Percentiles rank a stretch among this genome's conserved stretches.
phyloP scores from a whole-genome alignment of 257 asterid genomes.

The Plantago major region DNA sequence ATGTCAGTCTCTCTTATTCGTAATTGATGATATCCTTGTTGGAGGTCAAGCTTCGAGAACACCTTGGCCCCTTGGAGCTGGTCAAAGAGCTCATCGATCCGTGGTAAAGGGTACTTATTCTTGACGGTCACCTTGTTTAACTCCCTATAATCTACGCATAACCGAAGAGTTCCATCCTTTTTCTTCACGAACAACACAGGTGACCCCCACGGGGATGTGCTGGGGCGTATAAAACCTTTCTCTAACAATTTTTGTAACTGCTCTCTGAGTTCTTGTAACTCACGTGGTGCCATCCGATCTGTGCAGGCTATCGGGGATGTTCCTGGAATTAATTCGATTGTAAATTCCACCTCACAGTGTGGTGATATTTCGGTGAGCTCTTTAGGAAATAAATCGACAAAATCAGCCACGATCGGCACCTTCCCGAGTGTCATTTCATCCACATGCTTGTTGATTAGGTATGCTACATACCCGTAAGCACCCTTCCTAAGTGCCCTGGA shows the following conservation, averaged over 20 bases:
- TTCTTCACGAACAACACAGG: no score
- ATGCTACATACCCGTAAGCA: no score
- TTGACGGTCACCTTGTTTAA: neutral
- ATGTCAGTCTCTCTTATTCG: neutral
- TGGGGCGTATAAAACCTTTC: neutral
- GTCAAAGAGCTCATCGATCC: neutral
- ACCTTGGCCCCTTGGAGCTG: neutral
- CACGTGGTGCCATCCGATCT: neutral
- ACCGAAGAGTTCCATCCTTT: no score
- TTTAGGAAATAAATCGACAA: neutral
- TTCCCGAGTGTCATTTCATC: neutral
- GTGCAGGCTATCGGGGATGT: neutral
- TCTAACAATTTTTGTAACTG: neutral
- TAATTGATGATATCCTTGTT: neutral
- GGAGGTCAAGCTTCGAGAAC: neutral
- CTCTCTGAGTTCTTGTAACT: neutral
- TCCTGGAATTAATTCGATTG: neutral
- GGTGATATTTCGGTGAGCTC: no score
- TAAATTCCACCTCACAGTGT: no score
- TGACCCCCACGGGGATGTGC: no score
- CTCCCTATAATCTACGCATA: neutral
- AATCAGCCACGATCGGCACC: neutral
- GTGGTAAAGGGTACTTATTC: neutral
- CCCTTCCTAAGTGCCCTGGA: no score
- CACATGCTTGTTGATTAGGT: neutral